Percentiles rank a stretch among this genome's conserved stretches.
Conservation (phyloP, 768 basidiomycete species). For the Rhodotorula toruloides region DNA sequence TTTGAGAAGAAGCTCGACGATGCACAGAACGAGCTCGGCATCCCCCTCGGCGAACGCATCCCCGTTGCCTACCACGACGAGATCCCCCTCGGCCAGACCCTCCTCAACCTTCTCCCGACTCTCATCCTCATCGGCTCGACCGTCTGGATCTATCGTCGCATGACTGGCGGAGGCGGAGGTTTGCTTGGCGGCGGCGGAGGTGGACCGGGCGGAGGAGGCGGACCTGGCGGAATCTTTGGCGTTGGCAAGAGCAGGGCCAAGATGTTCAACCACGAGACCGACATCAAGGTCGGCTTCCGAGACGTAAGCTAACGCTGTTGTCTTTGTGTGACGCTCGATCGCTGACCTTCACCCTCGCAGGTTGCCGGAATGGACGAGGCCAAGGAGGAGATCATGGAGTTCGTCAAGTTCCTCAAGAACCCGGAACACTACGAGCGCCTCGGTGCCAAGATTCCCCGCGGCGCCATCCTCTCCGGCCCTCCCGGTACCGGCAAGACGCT, state of each 20-base stretch:
- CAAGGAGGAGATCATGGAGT: constrained; percentile 99
- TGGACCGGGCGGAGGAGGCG: constrained; percentile 52
- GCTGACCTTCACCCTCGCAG: constrained; percentile 43
- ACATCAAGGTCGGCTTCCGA: constrained; percentile 85
- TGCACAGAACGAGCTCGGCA: constrained; percentile 84
- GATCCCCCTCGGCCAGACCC: constrained; percentile 71
- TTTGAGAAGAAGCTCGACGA: constrained; percentile 94
- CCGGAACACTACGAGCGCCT: constrained; percentile 89
- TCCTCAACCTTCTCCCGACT: constrained; percentile 91
- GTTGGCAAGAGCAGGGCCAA: constrained; percentile 93
- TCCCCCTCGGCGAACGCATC: constrained; percentile 85
- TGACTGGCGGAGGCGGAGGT: constrained; percentile 50
- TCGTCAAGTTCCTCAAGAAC: constrained; percentile 97
- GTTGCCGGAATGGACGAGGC: constrained; percentile 99
- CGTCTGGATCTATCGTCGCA: constrained; percentile 73
- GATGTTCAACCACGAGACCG: constrained; percentile 91
- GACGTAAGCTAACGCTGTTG: constrained; percentile 50
- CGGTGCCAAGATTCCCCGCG: constrained; percentile 95
- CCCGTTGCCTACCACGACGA: constrained; percentile 97
- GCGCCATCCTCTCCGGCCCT: constrained; percentile 88
- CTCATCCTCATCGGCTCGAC: constrained; percentile 83
- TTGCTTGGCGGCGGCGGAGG: constrained; percentile 54
- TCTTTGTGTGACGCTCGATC: neutral
- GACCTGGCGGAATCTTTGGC: constrained; percentile 82
- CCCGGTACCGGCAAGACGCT: constrained; percentile 98